Evolutionary conservation across 2,329 filamentous ascomycete genomes (phyloP).

Genomic region (Phyllosticta citribraziliensis): DNA sequence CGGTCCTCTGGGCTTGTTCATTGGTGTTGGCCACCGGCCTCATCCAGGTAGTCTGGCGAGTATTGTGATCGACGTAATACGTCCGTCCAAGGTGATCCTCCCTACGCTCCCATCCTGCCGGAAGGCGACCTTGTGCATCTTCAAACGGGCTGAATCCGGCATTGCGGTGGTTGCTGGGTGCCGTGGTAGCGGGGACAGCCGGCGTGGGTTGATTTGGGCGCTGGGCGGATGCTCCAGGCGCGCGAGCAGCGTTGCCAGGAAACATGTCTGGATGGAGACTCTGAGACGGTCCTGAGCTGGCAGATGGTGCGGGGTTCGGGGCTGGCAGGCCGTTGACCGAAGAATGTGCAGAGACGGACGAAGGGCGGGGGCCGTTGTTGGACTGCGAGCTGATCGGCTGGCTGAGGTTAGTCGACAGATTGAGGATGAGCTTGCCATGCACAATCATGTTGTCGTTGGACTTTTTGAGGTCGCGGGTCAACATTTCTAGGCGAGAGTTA

Average conservation of each 20-base stretch:
- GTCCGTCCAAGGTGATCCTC: constrained; percentile 92
- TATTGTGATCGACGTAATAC: constrained; percentile 98
- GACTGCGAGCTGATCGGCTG: constrained; percentile 44
- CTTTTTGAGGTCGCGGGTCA: constrained; percentile 93
- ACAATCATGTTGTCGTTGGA: constrained; percentile 97
- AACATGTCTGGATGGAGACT: constrained; percentile 29
- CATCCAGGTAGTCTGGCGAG: constrained; percentile 92
- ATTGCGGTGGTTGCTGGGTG: constrained; percentile 18
- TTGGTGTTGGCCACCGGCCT: constrained; percentile 72
- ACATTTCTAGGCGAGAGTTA: constrained; percentile 60
- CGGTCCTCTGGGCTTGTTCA: constrained; percentile 60
- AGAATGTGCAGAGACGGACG: constrained; percentile 22
- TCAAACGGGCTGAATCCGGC: constrained; percentile 79
- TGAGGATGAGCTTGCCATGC: constrained; percentile 94
- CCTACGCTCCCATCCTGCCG: constrained; percentile 88
- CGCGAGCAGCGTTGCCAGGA: constrained; percentile 21
- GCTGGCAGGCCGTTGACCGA: constrained; percentile 30
- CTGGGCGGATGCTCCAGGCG: constrained; percentile 18
- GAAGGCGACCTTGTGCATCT: constrained; percentile 85
- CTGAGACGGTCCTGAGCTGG: constrained; percentile 15
- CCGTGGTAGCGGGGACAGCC: constrained; percentile 21
- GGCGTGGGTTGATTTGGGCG: constrained; percentile 20
- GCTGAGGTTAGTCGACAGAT: constrained; percentile 81
- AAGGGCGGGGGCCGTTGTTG: constrained; percentile 7
- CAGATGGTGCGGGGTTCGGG: constrained; percentile 5